A percentile compares a stretch with the other conserved stretches of the same genome.
These are phyloP conservation scores for Thelonectria discophora DNA, from an alignment of 2,329 filamentous ascomycete species.

Conservation along the genomic window DNA sequence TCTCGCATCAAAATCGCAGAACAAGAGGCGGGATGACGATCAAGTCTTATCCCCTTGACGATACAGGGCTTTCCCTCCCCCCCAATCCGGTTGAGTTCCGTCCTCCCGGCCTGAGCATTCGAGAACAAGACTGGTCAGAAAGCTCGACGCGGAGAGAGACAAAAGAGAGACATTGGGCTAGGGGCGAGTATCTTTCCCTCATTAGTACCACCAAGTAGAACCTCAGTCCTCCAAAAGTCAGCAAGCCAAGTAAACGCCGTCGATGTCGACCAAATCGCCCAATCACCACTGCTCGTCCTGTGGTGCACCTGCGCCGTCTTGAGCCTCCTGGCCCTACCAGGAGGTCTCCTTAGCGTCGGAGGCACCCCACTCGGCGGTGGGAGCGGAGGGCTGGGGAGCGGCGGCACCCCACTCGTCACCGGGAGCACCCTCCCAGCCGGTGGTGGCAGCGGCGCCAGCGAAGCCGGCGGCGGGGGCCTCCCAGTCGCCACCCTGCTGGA, in stretches of 20 bases:
- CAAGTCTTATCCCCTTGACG: slow-evolving; percentile 85
- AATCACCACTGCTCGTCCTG: slow-evolving; percentile 28
- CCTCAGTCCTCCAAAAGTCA: slow-evolving; percentile 47
- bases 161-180: slow-evolving; percentile 41
- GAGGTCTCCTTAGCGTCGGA: slow-evolving; percentile 56
- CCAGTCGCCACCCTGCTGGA: slow-evolving; percentile 80
- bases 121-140: slow-evolving; percentile 29
- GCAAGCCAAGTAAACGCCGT: slow-evolving; percentile 42
- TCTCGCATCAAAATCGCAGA: slow-evolving; percentile 42
- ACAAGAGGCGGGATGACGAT: slow-evolving; percentile 76
- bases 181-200: slow-evolving; percentile 97
- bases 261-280: slow-evolving; percentile 39
- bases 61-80: slow-evolving; percentile 98
- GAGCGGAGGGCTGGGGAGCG: slow-evolving; percentile 58
- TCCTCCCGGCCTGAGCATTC: slow-evolving; percentile 25
- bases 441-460: slow-evolving; percentile 66
- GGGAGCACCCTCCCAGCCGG: slow-evolving; percentile 67
- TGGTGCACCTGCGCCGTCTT: slow-evolving; percentile 25
- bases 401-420: slow-evolving; percentile 72
- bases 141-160: slow-evolving; percentile 29
- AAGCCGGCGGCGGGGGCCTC: slow-evolving; percentile 80
- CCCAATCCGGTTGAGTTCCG: slow-evolving; percentile 35
- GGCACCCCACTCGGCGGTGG: slow-evolving; percentile 73
- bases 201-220: slow-evolving; percentile 82
- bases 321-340: slow-evolving; percentile 55